Conservation (phyloP, 495 filamentous ascomycete genomes). For the Achaetomiella virescens region DNA sequence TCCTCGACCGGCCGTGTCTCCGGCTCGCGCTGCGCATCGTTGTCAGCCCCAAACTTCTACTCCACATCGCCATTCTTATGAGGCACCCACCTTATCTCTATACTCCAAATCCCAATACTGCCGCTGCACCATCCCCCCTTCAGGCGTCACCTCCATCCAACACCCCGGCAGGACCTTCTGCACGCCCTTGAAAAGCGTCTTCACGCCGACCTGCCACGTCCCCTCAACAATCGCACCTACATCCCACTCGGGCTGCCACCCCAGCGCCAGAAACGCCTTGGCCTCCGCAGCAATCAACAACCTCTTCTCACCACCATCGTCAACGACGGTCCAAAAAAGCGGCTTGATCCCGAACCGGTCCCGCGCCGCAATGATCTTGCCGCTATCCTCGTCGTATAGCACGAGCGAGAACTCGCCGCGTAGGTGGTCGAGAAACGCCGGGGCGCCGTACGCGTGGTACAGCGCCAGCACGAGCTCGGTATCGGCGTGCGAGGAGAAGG, state of each 20-base stretch:
- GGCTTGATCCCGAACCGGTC: conserved; percentile 53
- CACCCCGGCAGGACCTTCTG: conserved; percentile 34
- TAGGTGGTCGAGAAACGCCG: conserved; percentile 37
- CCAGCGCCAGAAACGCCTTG: conserved; percentile 42
- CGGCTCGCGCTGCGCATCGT: conserved; percentile 10
- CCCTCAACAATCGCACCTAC: conserved; percentile 33
- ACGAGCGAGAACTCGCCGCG: conserved; percentile 48
- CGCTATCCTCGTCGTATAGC: conserved; percentile 39
- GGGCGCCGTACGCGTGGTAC: conserved; percentile 36
- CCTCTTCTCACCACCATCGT: conserved; percentile 10
- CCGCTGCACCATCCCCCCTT: conserved; percentile 23
- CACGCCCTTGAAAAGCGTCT: conserved; percentile 44
- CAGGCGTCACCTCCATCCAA: conserved; percentile 27
- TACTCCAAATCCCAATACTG: conserved; percentile 48
- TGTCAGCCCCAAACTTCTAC: background rate
- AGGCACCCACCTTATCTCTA: conserved; percentile 37
- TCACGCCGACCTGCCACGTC: conserved; percentile 32
- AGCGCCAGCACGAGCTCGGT: conserved; percentile 47
- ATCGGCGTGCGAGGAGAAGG: conserved; percentile 38
- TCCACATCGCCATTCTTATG: background rate
- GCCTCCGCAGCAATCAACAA: conserved; percentile 40
- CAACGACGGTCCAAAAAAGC: conserved; percentile 40
- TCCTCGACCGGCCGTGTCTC: conserved; percentile 38
- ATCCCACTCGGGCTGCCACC: conserved; percentile 47
- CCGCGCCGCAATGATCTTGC: conserved; percentile 38